Evolutionary conservation across 352 stramenopile genomes (phyloP).

Genomic region (Globisporangium recalcitrans): DNA sequence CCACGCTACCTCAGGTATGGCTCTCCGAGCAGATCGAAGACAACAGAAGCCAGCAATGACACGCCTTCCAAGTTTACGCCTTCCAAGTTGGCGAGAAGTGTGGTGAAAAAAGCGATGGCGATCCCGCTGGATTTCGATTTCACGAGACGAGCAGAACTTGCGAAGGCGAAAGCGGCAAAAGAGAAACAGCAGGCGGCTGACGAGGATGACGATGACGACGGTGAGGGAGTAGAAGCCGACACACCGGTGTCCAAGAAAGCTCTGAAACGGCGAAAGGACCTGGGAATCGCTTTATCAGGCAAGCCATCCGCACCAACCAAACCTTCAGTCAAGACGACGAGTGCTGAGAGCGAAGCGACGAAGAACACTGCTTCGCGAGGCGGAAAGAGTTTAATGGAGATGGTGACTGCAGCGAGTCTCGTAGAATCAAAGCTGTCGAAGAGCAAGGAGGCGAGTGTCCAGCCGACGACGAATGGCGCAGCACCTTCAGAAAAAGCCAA

Average conservation of each 20-base stretch:
- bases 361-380: neutral
- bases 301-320: neutral
- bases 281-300: constrained; percentile 9
- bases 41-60: constrained; percentile 5
- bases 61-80: constrained; percentile 15
- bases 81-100: constrained; percentile 24
- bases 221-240: constrained; percentile 5
- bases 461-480: neutral
- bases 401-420: constrained; percentile 12
- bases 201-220: constrained; percentile 5
- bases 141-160: constrained; percentile 34
- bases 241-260: constrained; percentile 16
- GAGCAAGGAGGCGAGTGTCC: constrained; percentile 1
- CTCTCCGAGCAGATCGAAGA: neutral
- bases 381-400: constrained; percentile 20
- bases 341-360: neutral
- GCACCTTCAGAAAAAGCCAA: neutral
- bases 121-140: constrained; percentile 47
- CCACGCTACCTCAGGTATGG: constrained; percentile 10
- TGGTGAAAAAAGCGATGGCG: constrained; percentile 22
- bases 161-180: constrained; percentile 24
- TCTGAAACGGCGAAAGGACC: constrained; percentile 21
- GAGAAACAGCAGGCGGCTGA: constrained; percentile 21
- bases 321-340: neutral
- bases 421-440: constrained; percentile 9